Conservation (phyloP, 75 land plant genomes). For the Picea glauca region DNA sequence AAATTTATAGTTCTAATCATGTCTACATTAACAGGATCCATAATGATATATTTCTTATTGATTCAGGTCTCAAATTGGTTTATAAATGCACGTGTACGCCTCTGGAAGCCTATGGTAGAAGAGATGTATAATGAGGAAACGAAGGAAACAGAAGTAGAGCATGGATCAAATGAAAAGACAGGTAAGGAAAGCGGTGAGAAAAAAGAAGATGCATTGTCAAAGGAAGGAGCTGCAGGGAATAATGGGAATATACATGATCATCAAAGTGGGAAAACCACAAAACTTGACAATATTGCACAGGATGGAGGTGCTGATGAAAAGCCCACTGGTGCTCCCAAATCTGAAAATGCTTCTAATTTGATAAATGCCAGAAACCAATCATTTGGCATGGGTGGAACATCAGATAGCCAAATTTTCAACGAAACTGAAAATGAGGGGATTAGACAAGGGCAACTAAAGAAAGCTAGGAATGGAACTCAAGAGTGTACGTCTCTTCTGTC, state of each 20-base stretch:
- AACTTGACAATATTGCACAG: neutral
- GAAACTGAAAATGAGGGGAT: slow-evolving; percentile 5
- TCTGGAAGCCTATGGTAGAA: slow-evolving; percentile 63
- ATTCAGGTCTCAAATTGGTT: slow-evolving; percentile 54
- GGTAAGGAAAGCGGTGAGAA: slow-evolving; percentile 6
- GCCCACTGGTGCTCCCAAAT: neutral
- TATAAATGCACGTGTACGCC: slow-evolving; percentile 56
- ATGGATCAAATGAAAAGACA: slow-evolving; percentile 5
- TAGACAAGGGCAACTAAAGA: slow-evolving; percentile 8
- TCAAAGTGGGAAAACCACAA: neutral
- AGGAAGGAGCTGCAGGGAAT: neutral
- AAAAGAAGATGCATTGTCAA: slow-evolving; percentile 3
- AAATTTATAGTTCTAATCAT: neutral
- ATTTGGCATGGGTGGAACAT: neutral
- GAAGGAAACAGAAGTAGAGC: slow-evolving; percentile 11
- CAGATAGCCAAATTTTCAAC: neutral
- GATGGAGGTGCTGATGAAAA: neutral
- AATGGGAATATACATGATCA: neutral
- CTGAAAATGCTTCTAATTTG: neutral
- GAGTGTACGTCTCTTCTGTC: slow-evolving; percentile 7
- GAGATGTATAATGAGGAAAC: slow-evolving; percentile 28
- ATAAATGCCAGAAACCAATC: slow-evolving; percentile 11
- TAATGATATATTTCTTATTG: neutral
- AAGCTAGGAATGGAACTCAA: slow-evolving; percentile 9
- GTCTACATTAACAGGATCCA: neutral